A percentile compares a stretch with the other conserved stretches of the same genome.
These are phyloP conservation scores for Teratosphaeria nubilosa DNA, from an alignment of 2,329 filamentous ascomycete genomes.

Conservation along the genomic window DNA sequence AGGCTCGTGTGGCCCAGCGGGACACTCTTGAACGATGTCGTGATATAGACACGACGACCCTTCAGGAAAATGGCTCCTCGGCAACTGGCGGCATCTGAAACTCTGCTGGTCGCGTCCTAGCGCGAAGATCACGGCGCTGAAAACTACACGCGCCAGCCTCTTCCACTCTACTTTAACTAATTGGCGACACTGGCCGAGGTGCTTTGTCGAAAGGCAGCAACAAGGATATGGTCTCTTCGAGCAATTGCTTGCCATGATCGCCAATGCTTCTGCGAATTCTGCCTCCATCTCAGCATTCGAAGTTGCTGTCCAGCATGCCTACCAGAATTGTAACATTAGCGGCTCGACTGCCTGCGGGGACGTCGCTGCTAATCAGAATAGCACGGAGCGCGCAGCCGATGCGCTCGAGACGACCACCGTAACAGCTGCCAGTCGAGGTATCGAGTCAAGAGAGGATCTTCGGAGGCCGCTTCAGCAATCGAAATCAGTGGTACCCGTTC, in stretches of 20 bases:
- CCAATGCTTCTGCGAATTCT: neutral
- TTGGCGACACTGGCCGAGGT: too few species aligned
- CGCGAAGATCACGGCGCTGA: neutral
- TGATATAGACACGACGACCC: too few species aligned
- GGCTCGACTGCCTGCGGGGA: neutral
- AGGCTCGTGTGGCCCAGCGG: too few species aligned
- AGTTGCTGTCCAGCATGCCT: neutral
- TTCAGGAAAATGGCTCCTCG: too few species aligned
- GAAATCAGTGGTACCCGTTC: constrained; percentile 10
- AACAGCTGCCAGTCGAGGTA: constrained; percentile 1
- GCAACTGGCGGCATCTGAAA: neutral
- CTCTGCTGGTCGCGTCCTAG: neutral
- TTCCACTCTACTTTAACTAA: too few species aligned
- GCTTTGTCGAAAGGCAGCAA: neutral
- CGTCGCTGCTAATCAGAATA: neutral
- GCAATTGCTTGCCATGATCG: neutral
- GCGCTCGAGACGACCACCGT: neutral
- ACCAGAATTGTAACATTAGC: neutral
- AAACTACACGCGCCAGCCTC: too few species aligned
- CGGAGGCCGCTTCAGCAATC: constrained; percentile 6
- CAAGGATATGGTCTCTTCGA: neutral
- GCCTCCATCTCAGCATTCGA: neutral
- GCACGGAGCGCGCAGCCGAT: neutral
- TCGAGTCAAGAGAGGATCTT: constrained; percentile 9
- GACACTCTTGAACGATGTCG: too few species aligned